Evolutionary conservation across 2,329 filamentous ascomycete species (phyloP).

Genomic region (Tolypocladium amazonense): DNA sequence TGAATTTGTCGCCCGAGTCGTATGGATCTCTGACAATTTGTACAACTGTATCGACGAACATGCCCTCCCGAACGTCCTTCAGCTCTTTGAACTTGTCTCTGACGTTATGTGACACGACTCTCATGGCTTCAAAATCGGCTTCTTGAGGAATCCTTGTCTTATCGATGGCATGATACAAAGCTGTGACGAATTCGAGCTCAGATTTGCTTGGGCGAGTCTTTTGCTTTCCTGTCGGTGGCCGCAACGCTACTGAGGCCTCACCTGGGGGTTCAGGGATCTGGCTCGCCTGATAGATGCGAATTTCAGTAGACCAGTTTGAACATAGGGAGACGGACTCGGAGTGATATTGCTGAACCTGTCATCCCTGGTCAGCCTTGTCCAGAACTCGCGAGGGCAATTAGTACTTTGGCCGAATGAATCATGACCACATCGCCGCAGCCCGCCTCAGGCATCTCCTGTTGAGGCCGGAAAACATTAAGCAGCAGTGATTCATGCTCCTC

Average conservation of each 20-base stretch:
- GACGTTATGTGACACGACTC: conserved; percentile 28
- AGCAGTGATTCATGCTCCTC: conserved; percentile 22
- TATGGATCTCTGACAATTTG: conserved; percentile 51
- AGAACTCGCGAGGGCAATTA: conserved; percentile 4
- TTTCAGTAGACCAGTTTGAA: conserved; percentile 27
- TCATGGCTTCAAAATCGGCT: conserved; percentile 29
- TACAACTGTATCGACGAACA: conserved; percentile 60
- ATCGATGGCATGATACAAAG: conserved; percentile 33
- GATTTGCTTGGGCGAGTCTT: conserved; percentile 10
- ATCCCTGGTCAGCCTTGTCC: not conserved
- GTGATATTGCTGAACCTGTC: conserved; percentile 30
- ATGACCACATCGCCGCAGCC: conserved; percentile 27
- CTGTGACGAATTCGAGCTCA: conserved; percentile 35
- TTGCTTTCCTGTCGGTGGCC: conserved; percentile 6
- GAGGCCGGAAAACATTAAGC: conserved; percentile 51
- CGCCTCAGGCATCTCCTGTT: conserved; percentile 36
- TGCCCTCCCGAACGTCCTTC: conserved; percentile 43
- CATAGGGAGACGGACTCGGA: conserved; percentile 28
- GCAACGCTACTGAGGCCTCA: conserved; percentile 22
- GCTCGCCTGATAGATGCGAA: conserved; percentile 30
- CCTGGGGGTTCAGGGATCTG: conserved; percentile 22
- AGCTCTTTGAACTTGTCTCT: conserved; percentile 54
- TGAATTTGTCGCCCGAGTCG: conserved; percentile 33
- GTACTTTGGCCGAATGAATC: conserved; percentile 45
- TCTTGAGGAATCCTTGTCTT: conserved; percentile 31